Evolutionary conservation across 1,284 basidiomycete species (phyloP), one percentile per base, ranked within the genome.

Genomic region (Gastroboletus turbinatus): DNA sequence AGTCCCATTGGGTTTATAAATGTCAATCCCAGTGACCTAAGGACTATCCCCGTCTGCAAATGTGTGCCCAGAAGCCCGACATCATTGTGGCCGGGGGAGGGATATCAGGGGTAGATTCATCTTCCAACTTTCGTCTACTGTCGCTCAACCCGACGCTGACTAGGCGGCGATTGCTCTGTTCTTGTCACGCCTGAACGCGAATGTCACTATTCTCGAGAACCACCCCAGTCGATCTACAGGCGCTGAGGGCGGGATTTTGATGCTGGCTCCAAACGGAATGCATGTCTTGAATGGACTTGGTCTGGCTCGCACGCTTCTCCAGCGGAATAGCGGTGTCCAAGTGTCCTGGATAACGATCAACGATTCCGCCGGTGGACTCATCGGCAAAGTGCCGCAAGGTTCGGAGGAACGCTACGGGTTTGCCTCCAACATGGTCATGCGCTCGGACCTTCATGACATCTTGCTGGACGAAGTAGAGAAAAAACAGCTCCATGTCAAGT

Each of bases 381-480:
- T 67, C 4, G 67, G 67, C 47, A 69, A 47, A 19, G 56, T 70
- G 5, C 59, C 66, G 3, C 68, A 72, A 27, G 71, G 71, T 19
- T 68, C 67, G 14, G 46, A 52, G 47, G 44, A 71, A 44, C 68
- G 69, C 46, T 59, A 71, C 23, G 68, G 68, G n/a, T 66, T 70
- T 45, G 57, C 65, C 6, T 69, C 69, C 17, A 63, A 49, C n/a
- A 57, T 67, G 50, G 36, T 69, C 38, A 59, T 61, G 58, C 68
- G 70, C 42, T 72, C 70, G 36, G 70, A 73, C 44, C 58, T 70
- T 8, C 60, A 73, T 23, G 66, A 72, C 32, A 58, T 73, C 40
- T 51, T 73, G 19, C 54, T 70, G 35, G 65, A 71, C 38, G 60
- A 66, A 39, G 60, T 67, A 7, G 64, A 73, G 52, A 64, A 46